These are phyloP conservation scores for Didymella segeticola DNA, from an alignment of 2,329 filamentous ascomycete species.

Conservation along the genomic window DNA sequence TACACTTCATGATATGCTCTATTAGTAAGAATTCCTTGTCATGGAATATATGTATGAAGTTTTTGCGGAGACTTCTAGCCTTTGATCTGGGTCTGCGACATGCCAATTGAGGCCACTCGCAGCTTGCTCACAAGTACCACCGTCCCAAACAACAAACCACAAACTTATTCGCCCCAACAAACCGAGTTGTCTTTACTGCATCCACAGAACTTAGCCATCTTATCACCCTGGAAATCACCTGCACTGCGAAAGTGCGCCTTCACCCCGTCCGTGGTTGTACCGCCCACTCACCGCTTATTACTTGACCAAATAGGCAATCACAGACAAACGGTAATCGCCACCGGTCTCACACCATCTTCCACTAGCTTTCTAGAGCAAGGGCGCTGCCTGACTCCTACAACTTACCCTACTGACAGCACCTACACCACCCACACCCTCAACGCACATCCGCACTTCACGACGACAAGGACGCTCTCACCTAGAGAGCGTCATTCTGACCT, in stretches of 20 bases:
- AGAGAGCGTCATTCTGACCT: not conserved
- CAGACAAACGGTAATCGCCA: slow-evolving; percentile 2
- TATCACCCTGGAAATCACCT: not conserved
- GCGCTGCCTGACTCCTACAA: not conserved
- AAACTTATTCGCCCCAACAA: not conserved
- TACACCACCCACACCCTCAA: slow-evolving; percentile 7
- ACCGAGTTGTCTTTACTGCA: not conserved
- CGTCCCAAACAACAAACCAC: not conserved
- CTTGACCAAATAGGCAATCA: slow-evolving; percentile 17
- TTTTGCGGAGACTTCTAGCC: not conserved
- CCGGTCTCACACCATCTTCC: not conserved
- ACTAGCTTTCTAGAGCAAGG: not conserved
- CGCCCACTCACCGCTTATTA: slow-evolving; percentile 9
- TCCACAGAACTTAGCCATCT: too few species aligned
- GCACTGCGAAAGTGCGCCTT: not conserved
- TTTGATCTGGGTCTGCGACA: not conserved
- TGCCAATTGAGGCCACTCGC: not conserved
- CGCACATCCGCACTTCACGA: not conserved
- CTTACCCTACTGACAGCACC: not conserved
- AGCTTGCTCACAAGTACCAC: not conserved
- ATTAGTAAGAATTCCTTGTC: not conserved
- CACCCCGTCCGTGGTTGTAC: not conserved
- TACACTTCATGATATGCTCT: not conserved
- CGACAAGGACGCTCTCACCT: not conserved
- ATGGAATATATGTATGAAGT: not conserved